A percentile compares a stretch with the other conserved stretches of the same genome.
phyloP scores from a whole-genome alignment of 345 rosid species.

The Orychophragmus violaceus region DNA sequence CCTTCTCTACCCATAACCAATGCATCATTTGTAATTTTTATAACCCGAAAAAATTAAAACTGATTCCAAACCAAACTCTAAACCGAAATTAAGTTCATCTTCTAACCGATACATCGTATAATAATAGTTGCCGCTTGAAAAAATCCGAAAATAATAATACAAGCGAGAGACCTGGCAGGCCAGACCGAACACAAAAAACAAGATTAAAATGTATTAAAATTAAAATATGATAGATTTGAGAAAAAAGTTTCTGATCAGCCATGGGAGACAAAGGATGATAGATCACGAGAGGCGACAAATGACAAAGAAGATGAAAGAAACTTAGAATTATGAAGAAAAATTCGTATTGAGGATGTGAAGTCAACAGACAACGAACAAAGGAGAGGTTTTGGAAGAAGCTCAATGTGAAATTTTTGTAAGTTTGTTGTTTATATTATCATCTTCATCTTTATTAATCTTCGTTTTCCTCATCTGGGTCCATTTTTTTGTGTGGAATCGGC shows the following conservation, averaged over 20 bases:
- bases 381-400: too few species aligned
- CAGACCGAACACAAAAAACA: constrained; percentile 11
- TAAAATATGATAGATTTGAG: constrained; percentile 10
- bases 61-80: too few species aligned
- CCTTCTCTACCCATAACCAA: too few species aligned
- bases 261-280: constrained; percentile 27
- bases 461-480: too few species aligned
- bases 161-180: constrained; percentile 26
- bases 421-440: too few species aligned
- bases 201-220: not conserved
- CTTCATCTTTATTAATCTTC: constrained; percentile 26
- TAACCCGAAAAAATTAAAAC: too few species aligned
- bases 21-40: too few species aligned
- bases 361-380: constrained; percentile 42
- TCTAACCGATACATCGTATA: too few species aligned
- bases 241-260: constrained; percentile 22
- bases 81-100: not conserved
- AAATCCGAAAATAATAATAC: too few species aligned
- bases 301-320: constrained; percentile 10
- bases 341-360: constrained; percentile 20
- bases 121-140: not conserved
- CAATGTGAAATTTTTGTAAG: too few species aligned
- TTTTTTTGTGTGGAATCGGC: constrained; percentile 17
- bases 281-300: constrained; percentile 27
- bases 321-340: not conserved